Percentiles rank a stretch among this genome's conserved stretches.
Conservation (phyloP, 2,329 filamentous ascomycete species). For the Pseudophaeomoniella oleicola region DNA sequence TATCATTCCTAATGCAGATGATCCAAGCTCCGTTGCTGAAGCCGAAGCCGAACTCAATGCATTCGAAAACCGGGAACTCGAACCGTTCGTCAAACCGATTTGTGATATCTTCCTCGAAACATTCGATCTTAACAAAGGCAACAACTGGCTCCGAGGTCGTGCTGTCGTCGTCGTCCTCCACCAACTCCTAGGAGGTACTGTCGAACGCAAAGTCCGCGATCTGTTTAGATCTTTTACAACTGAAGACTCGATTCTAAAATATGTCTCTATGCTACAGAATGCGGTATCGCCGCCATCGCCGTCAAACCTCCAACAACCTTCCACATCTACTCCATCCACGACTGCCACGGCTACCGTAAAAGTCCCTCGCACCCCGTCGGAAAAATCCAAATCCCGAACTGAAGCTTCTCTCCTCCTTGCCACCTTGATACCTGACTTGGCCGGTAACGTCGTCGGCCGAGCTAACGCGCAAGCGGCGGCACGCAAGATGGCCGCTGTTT, state of each 20-base stretch:
- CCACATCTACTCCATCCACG: constrained; percentile 11
- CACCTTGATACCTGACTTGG: constrained; percentile 79
- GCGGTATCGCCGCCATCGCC: neutral
- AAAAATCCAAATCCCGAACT: constrained; percentile 66
- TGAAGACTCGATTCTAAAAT: constrained; percentile 65
- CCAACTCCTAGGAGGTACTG: constrained; percentile 86
- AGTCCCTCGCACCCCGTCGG: constrained; percentile 47
- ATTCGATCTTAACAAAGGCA: constrained; percentile 86
- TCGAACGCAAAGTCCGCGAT: constrained; percentile 89
- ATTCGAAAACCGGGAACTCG: constrained; percentile 76
- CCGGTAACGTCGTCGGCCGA: constrained; percentile 82
- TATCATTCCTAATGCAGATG: constrained; percentile 7
- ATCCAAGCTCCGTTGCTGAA: constrained; percentile 50
- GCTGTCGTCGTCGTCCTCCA: constrained; percentile 94
- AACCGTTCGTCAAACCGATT: constrained; percentile 96
- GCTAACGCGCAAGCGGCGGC: constrained; percentile 84
- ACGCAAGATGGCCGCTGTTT: constrained; percentile 70
- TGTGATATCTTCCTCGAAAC: constrained; percentile 94
- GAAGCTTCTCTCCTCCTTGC: constrained; percentile 83
- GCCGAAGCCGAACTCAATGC: constrained; percentile 88
- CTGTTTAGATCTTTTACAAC: constrained; percentile 58
- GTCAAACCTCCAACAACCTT: neutral
- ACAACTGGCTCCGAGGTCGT: constrained; percentile 91
- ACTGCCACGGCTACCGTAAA: constrained; percentile 26
- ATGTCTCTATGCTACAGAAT: constrained; percentile 52